A percentile compares a stretch with the other conserved stretches of the same genome.
These are phyloP conservation scores for Celoporthe dispersa DNA, from an alignment of 2,329 filamentous ascomycete species.

Conservation along the genomic window DNA sequence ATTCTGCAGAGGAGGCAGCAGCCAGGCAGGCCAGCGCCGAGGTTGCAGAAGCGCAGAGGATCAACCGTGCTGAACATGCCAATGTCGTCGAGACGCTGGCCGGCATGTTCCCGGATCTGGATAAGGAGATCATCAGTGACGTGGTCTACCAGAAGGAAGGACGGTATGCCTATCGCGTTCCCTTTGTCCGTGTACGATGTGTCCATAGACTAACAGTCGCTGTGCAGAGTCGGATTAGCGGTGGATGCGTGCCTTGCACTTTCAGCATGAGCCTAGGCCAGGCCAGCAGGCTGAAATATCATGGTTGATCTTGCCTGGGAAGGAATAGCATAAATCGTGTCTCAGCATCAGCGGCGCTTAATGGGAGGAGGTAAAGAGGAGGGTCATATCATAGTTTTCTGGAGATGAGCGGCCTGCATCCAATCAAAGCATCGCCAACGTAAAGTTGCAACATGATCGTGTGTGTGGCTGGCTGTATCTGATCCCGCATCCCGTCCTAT, in stretches of 20 bases:
- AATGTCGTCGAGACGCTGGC: conserved; percentile 93
- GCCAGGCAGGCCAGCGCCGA: conserved; percentile 91
- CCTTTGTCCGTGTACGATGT: not conserved
- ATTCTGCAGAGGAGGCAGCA: conserved; percentile 84
- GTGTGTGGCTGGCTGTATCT: not conserved
- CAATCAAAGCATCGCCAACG: not conserved
- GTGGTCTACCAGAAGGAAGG: conserved; percentile 96
- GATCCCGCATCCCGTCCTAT: not conserved
- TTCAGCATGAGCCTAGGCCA: conserved; percentile 42
- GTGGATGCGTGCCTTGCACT: conserved; percentile 84
- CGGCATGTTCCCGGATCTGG: conserved; percentile 95
- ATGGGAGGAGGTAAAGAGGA: not conserved
- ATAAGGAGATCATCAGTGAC: conserved; percentile 93
- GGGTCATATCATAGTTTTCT: not conserved
- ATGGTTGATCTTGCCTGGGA: not conserved
- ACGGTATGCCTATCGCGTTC: conserved; percentile 62
- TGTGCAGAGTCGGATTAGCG: conserved; percentile 75
- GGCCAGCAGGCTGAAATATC: not conserved
- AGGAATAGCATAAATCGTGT: not conserved
- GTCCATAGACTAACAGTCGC: not conserved
- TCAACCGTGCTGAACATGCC: conserved; percentile 82
- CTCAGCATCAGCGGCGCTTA: conserved; percentile 16
- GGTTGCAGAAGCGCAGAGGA: conserved; percentile 80
- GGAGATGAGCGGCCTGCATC: not conserved
- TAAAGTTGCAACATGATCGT: not conserved